Percentiles rank a stretch among this genome's conserved stretches.
Conservation (phyloP, 2,329 filamentous ascomycete species). For the Xylariaceae sp. region DNA sequence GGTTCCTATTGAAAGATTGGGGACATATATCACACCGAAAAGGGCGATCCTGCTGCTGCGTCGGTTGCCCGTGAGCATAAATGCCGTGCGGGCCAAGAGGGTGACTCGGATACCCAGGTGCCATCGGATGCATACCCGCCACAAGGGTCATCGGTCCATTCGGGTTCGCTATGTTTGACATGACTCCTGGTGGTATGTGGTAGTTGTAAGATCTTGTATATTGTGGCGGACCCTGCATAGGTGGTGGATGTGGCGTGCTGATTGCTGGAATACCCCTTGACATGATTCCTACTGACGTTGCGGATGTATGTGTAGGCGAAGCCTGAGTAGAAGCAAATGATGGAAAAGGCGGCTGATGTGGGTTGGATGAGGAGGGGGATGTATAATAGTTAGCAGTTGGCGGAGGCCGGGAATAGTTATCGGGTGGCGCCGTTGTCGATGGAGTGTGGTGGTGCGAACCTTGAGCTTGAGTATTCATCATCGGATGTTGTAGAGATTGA, state of each 20-base stretch:
- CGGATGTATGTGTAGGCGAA: constrained; percentile 47
- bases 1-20: constrained; percentile 94
- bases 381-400: constrained; percentile 64
- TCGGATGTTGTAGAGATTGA: constrained; percentile 39
- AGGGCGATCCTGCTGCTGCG: constrained; percentile 71
- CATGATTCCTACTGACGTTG: constrained; percentile 44
- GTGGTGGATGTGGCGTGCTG: constrained; percentile 41
- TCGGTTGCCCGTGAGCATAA: constrained; percentile 58
- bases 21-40: constrained; percentile 94
- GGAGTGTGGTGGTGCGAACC: constrained; percentile 52
- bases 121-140: constrained; percentile 59
- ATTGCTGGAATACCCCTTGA: constrained; percentile 43
- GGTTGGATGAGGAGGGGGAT: constrained; percentile 52
- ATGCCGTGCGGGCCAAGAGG: constrained; percentile 54
- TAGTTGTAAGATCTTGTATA: constrained; percentile 52
- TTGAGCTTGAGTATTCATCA: constrained; percentile 53
- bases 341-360: constrained; percentile 50
- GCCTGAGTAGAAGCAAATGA: constrained; percentile 44
- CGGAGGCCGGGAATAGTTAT: constrained; percentile 59
- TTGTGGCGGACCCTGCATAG: constrained; percentile 59
- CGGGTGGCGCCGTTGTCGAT: constrained; percentile 61
- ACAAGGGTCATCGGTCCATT: constrained; percentile 72
- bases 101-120: constrained; percentile 55
- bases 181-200: constrained; percentile 63
- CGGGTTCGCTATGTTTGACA: constrained; percentile 79